Base-by-base conservation (phyloP, 306 rosid species). In the Ochetophila trinervis region DNA sequence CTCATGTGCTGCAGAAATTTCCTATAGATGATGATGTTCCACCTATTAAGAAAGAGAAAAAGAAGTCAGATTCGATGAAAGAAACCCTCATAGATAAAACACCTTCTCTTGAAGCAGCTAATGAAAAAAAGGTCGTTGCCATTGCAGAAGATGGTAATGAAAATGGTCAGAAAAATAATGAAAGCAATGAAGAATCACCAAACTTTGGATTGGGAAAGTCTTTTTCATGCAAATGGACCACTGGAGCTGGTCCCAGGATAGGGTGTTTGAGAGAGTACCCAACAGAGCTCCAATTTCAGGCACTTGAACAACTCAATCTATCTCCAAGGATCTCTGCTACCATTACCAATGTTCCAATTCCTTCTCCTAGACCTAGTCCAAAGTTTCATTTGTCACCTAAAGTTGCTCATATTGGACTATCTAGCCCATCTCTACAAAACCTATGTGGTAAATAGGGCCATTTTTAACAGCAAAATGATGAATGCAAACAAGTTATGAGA, bases 361-460 rank as follows among this genome's bases (percentile, higher is more conserved):
- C 95, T 16, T 86, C 96, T 1, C 87, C 94, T 40, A 88, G 96
- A 30, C 91, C 91, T 7, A 81, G 85, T 79, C 89, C 91, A 55
- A 79, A 84, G 54, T 4, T 90, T 40, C 95, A 74, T 53, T 60
- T 85, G 5, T 90, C 95, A n/a, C 90, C 95, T 13, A 83, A 78
- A 67, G 80, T 87, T 73, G 80, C 81, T 5, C 77, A 42, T 37
- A 77, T 87, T 82, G 83, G 85, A 61, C 80, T 85, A 36, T 75
- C 85, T 4, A 90, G 82, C 58, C 90, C 97, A 40, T 8, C 13
- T 8, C 3, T 40, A 40, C 14, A 9, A 40, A 40, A 1, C 45
- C 32, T 27, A 27, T 27, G 32, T 27, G 32, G 32, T 27, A 27
- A 27, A 27, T 27, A 27, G 32, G 32, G 4, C 3, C 2, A 1